Evolutionary conservation across 2,329 filamentous ascomycete genomes (phyloP), one percentile per base, ranked within the genome.

Genomic region (Xylariaceae sp.): DNA sequence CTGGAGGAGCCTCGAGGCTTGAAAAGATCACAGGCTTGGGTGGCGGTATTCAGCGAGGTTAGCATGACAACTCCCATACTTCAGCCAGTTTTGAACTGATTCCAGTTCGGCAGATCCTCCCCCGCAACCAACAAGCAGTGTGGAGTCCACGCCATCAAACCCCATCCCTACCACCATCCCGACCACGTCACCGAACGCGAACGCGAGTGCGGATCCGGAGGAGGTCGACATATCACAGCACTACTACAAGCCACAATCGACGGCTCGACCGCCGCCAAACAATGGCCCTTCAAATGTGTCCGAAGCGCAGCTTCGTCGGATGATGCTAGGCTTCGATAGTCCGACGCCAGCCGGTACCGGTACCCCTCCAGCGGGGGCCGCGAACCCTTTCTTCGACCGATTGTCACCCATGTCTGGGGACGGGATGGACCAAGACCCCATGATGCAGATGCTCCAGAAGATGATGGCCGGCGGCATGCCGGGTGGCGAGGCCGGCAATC

Each of bases 151-250:
- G 4, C 29, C 42, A 4, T 31, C 41, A 9, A 31, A 31, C 15
- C 37, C 47, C 31, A 15, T 30, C 8, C 19, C 33, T 23, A 27
- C 37, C 9, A 6, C 59, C 17, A 51, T 55, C 29, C 40, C 60
- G 9, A 47, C 59, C 27, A 50, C 57, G 15, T 50, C 62, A n/a
- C n/a, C n/a, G n/a, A n/a, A n/a, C 18, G 51, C 61, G 18, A 48
- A 60, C 15, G 57, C 60, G 18, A 64, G 73, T 52, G 77, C 71
- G 40, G 82, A 86, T 53, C 85, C 85, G 5, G 83, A 81, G 4
- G 85, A 88, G 60, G 74, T 87, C 47, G 85, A 89, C 59, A 88
- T 90, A 50, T 85, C 83, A n/a, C 65, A 82, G 48, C 83, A 85
- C 63, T 81, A 73, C 62, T 85, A 83, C 62, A 63, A 72, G 23